Conservation (phyloP, 2,329 filamentous ascomycete genomes). For the Paramyrothecium roridum region DNA sequence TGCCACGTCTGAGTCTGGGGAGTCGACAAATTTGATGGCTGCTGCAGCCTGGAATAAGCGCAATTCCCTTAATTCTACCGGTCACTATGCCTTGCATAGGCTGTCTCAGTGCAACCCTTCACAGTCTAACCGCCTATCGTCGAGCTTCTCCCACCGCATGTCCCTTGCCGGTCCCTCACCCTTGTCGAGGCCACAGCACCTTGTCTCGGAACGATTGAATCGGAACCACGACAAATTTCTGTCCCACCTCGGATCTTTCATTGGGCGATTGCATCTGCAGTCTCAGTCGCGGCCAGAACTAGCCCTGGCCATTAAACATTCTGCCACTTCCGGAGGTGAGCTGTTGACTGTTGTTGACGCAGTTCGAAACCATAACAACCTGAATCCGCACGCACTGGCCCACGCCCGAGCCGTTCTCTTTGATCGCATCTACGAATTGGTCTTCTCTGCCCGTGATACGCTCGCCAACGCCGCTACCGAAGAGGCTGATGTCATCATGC, state of each 20-base stretch:
- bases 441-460: slow-evolving; percentile 76
- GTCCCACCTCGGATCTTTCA: slow-evolving; percentile 87
- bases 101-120: slow-evolving; percentile 32
- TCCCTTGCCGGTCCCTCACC: slow-evolving; percentile 70
- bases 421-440: slow-evolving; percentile 73
- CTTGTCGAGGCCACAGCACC: slow-evolving; percentile 60
- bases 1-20: slow-evolving; percentile 30
- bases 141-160: slow-evolving; percentile 67
- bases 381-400: slow-evolving; percentile 63
- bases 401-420: slow-evolving; percentile 74
- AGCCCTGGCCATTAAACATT: slow-evolving; percentile 76
- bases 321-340: slow-evolving; percentile 75
- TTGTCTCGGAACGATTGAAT: slow-evolving; percentile 81
- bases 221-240: slow-evolving; percentile 83
- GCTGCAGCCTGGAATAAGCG: slow-evolving; percentile 37
- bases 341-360: slow-evolving; percentile 78
- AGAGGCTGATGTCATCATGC: slow-evolving; percentile 75
- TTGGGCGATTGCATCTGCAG: slow-evolving; percentile 84
- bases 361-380: slow-evolving; percentile 73
- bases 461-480: slow-evolving; percentile 66
- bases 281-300: slow-evolving; percentile 87
- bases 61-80: slow-evolving; percentile 36
- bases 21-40: slow-evolving; percentile 29
- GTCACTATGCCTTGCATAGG: slow-evolving; percentile 25
- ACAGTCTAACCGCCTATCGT: slow-evolving; percentile 45